Base-by-base conservation (phyloP, 441 rosid species). In the Manihot esculenta region DNA sequence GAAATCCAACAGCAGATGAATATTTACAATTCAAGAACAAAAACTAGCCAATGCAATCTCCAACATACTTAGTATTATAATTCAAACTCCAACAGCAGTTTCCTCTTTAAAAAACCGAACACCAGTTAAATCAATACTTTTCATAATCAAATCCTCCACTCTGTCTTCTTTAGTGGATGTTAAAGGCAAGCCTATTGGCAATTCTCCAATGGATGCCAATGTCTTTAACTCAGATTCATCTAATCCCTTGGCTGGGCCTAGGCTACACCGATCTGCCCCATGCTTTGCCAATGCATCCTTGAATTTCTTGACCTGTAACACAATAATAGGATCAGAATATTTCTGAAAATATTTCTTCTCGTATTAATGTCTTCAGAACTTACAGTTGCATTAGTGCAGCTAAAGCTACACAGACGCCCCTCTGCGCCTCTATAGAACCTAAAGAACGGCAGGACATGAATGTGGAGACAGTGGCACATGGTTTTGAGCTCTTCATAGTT, bases 381-480 rank as follows among this genome's bases (percentile, higher is more conserved):
- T 71, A 90, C 96, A 0, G 91, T 88, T 10, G 92, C 70, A 76
- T 71, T 81, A 3, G 91, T 84, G 78, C 93, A 88, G 83, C 91
- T 87, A 66, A 88, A 90, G 76, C 90, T 88, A 63, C 89, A 83
- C 0, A 84, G 54, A 26, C 80, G 86, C 0, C 93, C 93, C 30
- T 88, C 80, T 0, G 89, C 75, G 24, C 96, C 94, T 76, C 96
- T 80, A n/a, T 86, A 90, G 68, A 92, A 83, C 56, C 87, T 80
- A 5, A 92, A 92, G 81, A 92, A 89, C 10, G 98, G 96, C n/a
- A 92, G 85, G 20, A 92, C 94, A 47, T 84, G 89, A 70, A 89
- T 66, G 42, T 84, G 71, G 48, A 92, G 91, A 21, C 83, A 68
- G 20, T 83, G 71, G 45, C 95, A 92, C 98, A 84, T 82, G 42